Evolutionary conservation across 305 asterid species (phyloP).

Genomic region (Fraxinus ornus): DNA sequence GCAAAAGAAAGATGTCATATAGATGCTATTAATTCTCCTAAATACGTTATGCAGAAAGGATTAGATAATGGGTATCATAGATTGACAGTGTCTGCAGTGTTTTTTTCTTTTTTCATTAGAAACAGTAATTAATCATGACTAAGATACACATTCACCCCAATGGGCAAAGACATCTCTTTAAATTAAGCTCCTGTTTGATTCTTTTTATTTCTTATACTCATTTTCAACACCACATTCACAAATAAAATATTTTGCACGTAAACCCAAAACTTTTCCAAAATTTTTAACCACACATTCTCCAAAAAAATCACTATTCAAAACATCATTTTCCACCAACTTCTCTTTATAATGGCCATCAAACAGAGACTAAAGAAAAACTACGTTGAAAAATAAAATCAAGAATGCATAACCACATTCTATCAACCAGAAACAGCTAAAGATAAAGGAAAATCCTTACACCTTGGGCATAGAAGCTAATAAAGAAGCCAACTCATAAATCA

Average conservation of each 20-base stretch:
- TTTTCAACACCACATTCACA: background rate
- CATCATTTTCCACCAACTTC: background rate
- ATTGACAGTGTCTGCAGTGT: background rate
- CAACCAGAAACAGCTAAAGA: background rate
- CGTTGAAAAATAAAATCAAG: background rate
- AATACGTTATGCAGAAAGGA: background rate
- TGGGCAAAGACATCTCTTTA: background rate
- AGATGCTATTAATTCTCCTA: background rate
- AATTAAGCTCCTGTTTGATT: background rate
- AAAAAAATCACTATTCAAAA: background rate
- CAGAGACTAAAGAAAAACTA: background rate
- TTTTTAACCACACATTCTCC: background rate
- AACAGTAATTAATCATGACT: background rate
- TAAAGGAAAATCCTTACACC: background rate
- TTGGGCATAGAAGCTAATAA: background rate
- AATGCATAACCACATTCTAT: background rate
- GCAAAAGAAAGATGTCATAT: slow-evolving; percentile 18
- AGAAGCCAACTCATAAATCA: background rate
- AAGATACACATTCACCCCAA: background rate
- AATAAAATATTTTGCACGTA: background rate
- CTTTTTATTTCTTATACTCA: background rate
- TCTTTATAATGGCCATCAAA: background rate
- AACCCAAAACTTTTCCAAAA: background rate
- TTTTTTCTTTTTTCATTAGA: background rate
- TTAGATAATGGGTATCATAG: background rate